Percentiles rank a stretch among this genome's conserved stretches.
Evolutionary conservation across 768 basidiomycete species (phyloP).

Genomic region (Leccinum subtestaceum): DNA sequence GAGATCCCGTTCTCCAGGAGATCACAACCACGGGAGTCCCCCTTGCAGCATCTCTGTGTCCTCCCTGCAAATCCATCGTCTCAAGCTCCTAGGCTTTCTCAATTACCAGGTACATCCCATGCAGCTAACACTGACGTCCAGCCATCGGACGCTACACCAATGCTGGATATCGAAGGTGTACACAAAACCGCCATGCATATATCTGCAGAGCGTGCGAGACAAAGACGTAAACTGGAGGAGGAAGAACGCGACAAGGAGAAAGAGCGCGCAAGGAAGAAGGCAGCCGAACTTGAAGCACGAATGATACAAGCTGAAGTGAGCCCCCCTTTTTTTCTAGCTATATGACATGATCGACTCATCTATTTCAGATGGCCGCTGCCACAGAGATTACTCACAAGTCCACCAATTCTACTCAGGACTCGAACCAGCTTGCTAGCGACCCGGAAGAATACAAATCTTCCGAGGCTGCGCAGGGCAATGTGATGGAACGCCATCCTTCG

Average conservation of each 20-base stretch:
- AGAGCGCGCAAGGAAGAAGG: conserved; percentile 79
- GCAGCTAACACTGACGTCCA: conserved; percentile 37
- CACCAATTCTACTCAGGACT: conserved; percentile 28
- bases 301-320: conserved; percentile 41
- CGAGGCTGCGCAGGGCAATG: conserved; percentile 9
- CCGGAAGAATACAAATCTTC: conserved; percentile 5
- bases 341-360: conserved; percentile 8
- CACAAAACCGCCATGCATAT: conserved; percentile 78
- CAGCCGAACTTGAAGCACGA: conserved; percentile 68
- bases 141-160: conserved; percentile 23
- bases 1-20: conserved; percentile 26
- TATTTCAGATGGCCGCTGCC: conserved; percentile 36
- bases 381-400: conserved; percentile 48
- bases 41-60: conserved; percentile 34
- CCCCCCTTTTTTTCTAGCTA: conserved; percentile 1
- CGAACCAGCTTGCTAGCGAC: conserved; percentile 3
- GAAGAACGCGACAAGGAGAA: conserved; percentile 75
- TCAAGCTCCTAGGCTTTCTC: conserved; percentile 27
- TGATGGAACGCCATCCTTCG: conserved; percentile 35
- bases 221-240: conserved; percentile 79
- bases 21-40: conserved; percentile 45
- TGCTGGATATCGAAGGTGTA: conserved; percentile 58
- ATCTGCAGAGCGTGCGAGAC: conserved; percentile 80
- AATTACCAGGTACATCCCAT: conserved; percentile 46
- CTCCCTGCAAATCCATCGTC: conserved; percentile 15